A percentile compares a stretch with the other conserved stretches of the same genome.
Evolutionary conservation across 331 rosid genomes (phyloP).

Genomic region (Malus hybrid): DNA sequence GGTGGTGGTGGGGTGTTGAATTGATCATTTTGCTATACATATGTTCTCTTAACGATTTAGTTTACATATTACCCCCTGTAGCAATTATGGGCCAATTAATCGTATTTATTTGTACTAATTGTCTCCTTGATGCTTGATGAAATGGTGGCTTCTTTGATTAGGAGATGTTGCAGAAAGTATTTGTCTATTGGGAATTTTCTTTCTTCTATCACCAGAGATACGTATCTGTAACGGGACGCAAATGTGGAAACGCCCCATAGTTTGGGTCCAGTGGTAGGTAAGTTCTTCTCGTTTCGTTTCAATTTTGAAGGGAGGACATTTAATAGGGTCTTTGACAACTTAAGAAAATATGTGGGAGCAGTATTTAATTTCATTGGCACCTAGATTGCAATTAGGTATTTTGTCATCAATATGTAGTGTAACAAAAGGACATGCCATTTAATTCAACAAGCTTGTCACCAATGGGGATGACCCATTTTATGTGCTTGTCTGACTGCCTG

Average conservation of each 20-base stretch:
- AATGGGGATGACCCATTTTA: not conserved
- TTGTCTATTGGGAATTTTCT: too few species aligned
- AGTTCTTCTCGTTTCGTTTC: too few species aligned
- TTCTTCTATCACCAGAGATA: too few species aligned
- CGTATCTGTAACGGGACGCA: too few species aligned
- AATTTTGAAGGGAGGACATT: too few species aligned
- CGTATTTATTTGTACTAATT: not conserved
- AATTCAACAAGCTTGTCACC: not conserved
- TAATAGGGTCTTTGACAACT: too few species aligned
- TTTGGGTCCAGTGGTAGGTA: too few species aligned
- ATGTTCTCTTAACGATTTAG: too few species aligned
- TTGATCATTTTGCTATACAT: not conserved
- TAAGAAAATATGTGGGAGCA: not conserved
- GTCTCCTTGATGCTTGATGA: not conserved
- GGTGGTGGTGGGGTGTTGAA: not conserved
- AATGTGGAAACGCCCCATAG: too few species aligned
- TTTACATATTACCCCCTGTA: not conserved
- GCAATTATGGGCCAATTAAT: not conserved
- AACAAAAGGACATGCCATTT: not conserved
- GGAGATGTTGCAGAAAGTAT: too few species aligned
- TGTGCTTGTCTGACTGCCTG: too few species aligned
- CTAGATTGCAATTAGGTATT: not conserved
- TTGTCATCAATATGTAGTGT: not conserved
- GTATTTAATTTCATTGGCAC: not conserved
- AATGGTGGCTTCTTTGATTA: too few species aligned